A percentile compares a stretch with the other conserved stretches of the same genome.
Evolutionary conservation across 1,139 yeast species (phyloP).

Genomic region (Arxiozyma bovina): DNA sequence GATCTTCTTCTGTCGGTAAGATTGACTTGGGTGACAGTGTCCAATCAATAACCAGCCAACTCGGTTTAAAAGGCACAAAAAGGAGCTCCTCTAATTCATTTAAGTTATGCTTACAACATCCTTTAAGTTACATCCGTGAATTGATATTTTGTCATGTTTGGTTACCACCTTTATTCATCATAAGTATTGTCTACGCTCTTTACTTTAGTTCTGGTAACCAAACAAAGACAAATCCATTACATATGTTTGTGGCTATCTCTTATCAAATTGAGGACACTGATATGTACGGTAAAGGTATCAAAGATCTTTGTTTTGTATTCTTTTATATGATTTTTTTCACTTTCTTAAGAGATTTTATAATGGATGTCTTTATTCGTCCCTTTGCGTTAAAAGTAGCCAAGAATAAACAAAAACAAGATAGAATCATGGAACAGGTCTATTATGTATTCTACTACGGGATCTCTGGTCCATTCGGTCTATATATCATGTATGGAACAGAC

Average conservation of each 20-base stretch:
- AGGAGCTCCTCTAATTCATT: constrained; percentile 28
- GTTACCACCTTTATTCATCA: constrained; percentile 56
- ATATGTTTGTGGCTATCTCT: constrained; percentile 58
- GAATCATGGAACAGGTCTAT: constrained; percentile 92
- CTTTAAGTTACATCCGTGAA: constrained; percentile 34
- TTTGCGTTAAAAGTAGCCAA: constrained; percentile 44
- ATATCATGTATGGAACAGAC: constrained; percentile 75
- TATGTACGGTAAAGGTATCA: constrained; percentile 74
- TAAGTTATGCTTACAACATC: constrained; percentile 11
- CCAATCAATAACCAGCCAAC: constrained; percentile 17
- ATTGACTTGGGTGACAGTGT: constrained; percentile 30
- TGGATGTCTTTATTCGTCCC: constrained; percentile 77
- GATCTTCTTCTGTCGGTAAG: constrained; percentile 30
- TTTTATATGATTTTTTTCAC: constrained; percentile 83
- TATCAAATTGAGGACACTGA: constrained; percentile 43
- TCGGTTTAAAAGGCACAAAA: constrained; percentile 15
- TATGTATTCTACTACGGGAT: constrained; percentile 72
- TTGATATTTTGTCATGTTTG: constrained; percentile 66
- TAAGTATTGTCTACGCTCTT: constrained; percentile 34
- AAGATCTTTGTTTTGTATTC: constrained; percentile 71
- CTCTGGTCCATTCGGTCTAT: constrained; percentile 80
- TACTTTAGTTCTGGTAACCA: constrained; percentile 46
- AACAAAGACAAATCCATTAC: constrained; percentile 51
- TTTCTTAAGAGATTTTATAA: constrained; percentile 78
- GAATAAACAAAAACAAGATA: constrained; percentile 50